Evolutionary conservation across 2,329 filamentous ascomycete genomes (phyloP), one percentile per base, ranked within the genome.

Genomic region (Eutypa lata): DNA sequence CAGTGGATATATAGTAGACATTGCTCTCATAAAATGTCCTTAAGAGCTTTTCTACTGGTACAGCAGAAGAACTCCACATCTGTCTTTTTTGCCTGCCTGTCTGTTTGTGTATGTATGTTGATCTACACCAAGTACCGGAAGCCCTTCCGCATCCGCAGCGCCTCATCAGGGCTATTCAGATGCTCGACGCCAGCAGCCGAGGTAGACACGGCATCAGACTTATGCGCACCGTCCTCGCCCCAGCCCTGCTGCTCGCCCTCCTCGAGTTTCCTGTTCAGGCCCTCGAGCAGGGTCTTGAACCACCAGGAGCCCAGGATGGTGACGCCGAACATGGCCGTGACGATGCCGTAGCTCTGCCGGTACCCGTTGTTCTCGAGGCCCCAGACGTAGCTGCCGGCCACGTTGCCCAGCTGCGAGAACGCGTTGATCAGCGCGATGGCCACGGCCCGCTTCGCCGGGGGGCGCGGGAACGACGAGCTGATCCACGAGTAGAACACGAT

Each of bases 351-450:
- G 55, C 81, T 85, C 71, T 82, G 79, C 57, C 83, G 77, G 72
- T 76, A 87, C 0, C 84, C 84, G 56, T 86, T 78, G 0, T 76
- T 81, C 22, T 74, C 70, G 48, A 87, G 73, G 49, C 76, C 71
- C 83, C 83, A 87, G 3, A 87, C 83, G 60, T 87, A 87, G 0
- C 77, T 81, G 2, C 83, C 83, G 0, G 83, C 82, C 1, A 83
- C 75, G 61, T 82, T 83, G 49, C 80, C 80, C 2, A 83, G 71
- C 69, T 82, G 81, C 40, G 74, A 75, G 68, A 80, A 79, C 53
- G 75, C 81, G 64, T 84, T 84, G 71, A 84, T 78, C 65, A 84
- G 74, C 52, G 81, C 81, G 44, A 84, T 80, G 19, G 81, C 81
- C 2, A 83, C 81, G 10, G 81, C 81, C 33, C 81, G 79, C 73